Base-by-base conservation (phyloP, 331 rosid species). In the Pyracantha coccinea region DNA sequence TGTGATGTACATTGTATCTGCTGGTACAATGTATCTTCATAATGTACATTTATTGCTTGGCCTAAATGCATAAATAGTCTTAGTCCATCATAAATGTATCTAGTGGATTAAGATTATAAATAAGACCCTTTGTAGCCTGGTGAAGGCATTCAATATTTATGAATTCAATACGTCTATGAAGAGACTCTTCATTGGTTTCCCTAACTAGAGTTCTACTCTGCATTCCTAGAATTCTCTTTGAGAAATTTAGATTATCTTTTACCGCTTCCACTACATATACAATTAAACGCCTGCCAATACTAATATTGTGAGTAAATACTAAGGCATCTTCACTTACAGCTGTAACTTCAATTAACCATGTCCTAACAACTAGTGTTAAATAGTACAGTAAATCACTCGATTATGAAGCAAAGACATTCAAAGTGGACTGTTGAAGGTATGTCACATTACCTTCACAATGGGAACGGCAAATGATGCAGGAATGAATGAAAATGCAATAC, bases 391-490 rank as follows among this genome's bases (percentile, higher is more conserved):
- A n/a, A 29, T 41, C 50, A 41, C 50, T 44, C 50, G 13, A 44
- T 74, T 6, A 29, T 20, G 23, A 75, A 53, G 31, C 17, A 53
- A 45, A 61, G 21, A 6, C 28, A 11, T 29, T 28, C 29, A 3
- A 71, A 74, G 38, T 69, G 71, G 71, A 76, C 69, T 62, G 32
- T 64, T 58, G 32, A 77, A 58, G 78, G 58, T 58, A 68, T 74
- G 78, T 68, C 76, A 77, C n/a, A 41, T 33, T 90, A 94, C 99
- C 99, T 94, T 94, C 54, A 94, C 99, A 83, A 94, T 78, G 65
- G 97, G 81, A 80, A 94, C 96, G 35, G 99, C 97, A 86, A 90
- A 91, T 54, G 99, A 94, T 16, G 99, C 97, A 62, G 99, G 99
- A 79, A 94, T 87, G 73, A 94, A 94, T 57, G 93, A 94, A 82